Conservation (phyloP, 495 filamentous ascomycete species). For the Rhizodiscina lignyota region DNA sequence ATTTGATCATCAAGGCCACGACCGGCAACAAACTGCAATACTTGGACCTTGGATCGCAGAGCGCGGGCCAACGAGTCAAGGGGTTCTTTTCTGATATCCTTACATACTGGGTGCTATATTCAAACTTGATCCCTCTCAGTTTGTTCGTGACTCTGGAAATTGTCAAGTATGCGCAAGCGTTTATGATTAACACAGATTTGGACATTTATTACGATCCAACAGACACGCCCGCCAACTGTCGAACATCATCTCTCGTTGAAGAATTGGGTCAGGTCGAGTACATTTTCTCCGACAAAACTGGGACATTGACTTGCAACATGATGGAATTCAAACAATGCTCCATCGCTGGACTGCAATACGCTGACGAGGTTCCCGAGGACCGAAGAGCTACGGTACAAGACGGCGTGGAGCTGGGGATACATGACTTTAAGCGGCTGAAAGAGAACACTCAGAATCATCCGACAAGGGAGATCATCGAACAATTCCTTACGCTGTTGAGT, state of each 20-base stretch:
- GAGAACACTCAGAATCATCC: conserved; percentile 60
- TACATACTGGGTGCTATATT: conserved; percentile 98
- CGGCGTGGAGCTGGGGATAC: conserved; percentile 61
- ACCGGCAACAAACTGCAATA: conserved; percentile 45
- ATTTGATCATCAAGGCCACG: conserved; percentile 60
- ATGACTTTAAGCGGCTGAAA: conserved; percentile 66
- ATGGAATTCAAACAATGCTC: conserved; percentile 97
- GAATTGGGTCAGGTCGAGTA: conserved; percentile 97
- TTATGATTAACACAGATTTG: conserved; percentile 88
- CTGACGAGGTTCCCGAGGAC: conserved; percentile 85
- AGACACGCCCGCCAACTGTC: conserved; percentile 88
- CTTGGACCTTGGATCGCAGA: conserved; percentile 41
- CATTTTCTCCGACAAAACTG: conserved; percentile 98
- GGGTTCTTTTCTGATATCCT: conserved; percentile 91
- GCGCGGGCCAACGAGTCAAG: conserved; percentile 63
- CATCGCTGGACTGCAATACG: conserved; percentile 87
- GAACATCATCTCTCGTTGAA: conserved; percentile 91
- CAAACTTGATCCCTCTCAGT: conserved; percentile 89
- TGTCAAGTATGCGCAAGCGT: conserved; percentile 96
- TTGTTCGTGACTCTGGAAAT: conserved; percentile 96
- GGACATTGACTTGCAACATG: conserved; percentile 95
- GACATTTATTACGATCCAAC: conserved; percentile 96
- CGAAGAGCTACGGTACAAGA: conserved; percentile 62
- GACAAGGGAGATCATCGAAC: conserved; percentile 55
- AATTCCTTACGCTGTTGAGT: conserved; percentile 75